Conservation (phyloP, 164 flowering plant species). For the Amborella trichopoda region DNA sequence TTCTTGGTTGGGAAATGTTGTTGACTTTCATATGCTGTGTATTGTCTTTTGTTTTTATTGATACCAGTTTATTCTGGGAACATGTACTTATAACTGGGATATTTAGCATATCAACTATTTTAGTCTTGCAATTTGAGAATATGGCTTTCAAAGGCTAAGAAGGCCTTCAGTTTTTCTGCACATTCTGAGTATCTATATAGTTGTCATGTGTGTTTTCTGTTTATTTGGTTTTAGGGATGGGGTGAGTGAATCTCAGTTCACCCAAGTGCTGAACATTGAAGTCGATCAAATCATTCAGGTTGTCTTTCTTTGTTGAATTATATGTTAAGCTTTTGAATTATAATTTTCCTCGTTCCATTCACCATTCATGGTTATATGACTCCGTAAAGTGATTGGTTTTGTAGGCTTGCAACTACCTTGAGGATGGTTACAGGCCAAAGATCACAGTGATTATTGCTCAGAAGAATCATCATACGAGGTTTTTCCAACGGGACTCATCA, state of each 20-base stretch:
- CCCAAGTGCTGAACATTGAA: constrained; percentile 69
- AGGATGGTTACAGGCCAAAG: constrained; percentile 53
- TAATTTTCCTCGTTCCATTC: neutral
- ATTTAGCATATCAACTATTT: no score
- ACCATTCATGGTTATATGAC: neutral
- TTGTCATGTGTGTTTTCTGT: no score
- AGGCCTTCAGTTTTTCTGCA: no score
- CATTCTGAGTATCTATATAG: no score
- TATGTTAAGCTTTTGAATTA: neutral
- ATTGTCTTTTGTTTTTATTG: no score
- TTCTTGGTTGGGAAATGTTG: no score
- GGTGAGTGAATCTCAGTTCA: constrained; percentile 71
- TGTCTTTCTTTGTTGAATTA: neutral
- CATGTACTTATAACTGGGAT: no score
- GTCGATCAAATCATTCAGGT: constrained; percentile 76
- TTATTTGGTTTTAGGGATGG: constrained; percentile 62
- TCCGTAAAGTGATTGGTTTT: neutral
- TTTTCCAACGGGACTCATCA: constrained; percentile 43
- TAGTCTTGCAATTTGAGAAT: no score
- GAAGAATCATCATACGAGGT: constrained; percentile 71
- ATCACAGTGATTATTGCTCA: constrained; percentile 76
- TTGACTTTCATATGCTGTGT: no score
- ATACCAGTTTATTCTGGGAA: no score
- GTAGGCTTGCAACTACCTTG: constrained; percentile 60
- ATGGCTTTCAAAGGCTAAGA: no score